Evolutionary conservation across 352 stramenopile species (phyloP).

Genomic region (Globisporangium barbulae): DNA sequence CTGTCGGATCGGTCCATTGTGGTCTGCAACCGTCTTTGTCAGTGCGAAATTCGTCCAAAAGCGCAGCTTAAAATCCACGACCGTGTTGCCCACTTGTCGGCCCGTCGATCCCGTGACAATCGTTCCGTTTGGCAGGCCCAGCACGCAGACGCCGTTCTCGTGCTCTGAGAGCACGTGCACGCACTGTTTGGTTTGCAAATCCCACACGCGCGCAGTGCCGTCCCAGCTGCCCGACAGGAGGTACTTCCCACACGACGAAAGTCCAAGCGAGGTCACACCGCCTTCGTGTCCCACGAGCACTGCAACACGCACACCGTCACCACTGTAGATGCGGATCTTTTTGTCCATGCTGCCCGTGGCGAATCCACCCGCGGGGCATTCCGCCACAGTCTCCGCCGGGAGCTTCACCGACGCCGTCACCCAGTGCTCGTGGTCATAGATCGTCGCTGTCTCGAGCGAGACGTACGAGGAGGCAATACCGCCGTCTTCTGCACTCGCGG

Average conservation of each 20-base stretch:
- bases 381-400: constrained; percentile 21
- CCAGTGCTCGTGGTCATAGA: constrained; percentile 85
- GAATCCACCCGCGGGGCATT: constrained; percentile 41
- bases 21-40: constrained; percentile 54
- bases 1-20: constrained; percentile 71
- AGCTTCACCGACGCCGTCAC: constrained; percentile 60
- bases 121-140: constrained; percentile 52
- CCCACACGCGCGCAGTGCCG: constrained; percentile 74
- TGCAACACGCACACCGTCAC: constrained; percentile 36
- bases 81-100: constrained; percentile 65
- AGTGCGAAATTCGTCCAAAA: constrained; percentile 64
- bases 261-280: constrained; percentile 69
- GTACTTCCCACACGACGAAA: constrained; percentile 32
- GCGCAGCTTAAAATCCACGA: constrained; percentile 76
- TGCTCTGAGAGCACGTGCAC: constrained; percentile 57
- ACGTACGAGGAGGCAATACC: constrained; percentile 26
- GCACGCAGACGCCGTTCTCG: constrained; percentile 83
- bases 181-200: constrained; percentile 45
- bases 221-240: constrained; percentile 84
- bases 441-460: constrained; percentile 43
- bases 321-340: constrained; percentile 59
- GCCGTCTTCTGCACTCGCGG: constrained; percentile 4
- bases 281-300: constrained; percentile 63
- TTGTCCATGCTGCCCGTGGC: constrained; percentile 83
- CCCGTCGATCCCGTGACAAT: constrained; percentile 80